Base-by-base conservation (phyloP, 352 stramenopile genomes). In the Phytophthora capsici region DNA sequence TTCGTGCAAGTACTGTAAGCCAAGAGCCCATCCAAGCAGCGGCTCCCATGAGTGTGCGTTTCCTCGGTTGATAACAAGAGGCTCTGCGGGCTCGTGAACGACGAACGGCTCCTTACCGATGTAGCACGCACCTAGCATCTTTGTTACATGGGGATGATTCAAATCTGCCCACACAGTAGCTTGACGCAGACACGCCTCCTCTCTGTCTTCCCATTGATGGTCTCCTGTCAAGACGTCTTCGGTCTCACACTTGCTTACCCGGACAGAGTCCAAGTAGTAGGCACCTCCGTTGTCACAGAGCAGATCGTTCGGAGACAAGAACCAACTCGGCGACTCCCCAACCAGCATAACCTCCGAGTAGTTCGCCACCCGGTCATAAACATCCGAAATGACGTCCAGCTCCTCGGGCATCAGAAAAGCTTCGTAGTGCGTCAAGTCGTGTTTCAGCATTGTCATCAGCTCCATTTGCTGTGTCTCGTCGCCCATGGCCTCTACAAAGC, bases 1-100 rank as follows among this genome's bases (percentile, higher is more conserved):
- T 51, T 77, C 69, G 8, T 77, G 69, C 2, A 77, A 36, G n/a
- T 68, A 77, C 22, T 66, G 69, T n/a, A 77, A 22, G 4, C 43
- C 59, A 45, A 73, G 48, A 3, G 69, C 69, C 59, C 57, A 73
- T 12, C 63, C 69, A 14, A 66, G 66, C 32, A 77, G 17, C 17
- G 49, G 59, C 19, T 70, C 41, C 59, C 64, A 74, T 17, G 60
- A 67, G 22, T 67, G 49, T 16, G 53, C 61, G 17, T 36, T 70
- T 34, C 48, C 38, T 25, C 61, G 41, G 44, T 66, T 63, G 14
- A 49, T 49, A 13, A 44, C 16, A 10, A 77, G 40, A 53, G 53
- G 30, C 22, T 63, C 52, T 5, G 54, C 64, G 0, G 44, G 40
- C 28, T 77, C 59, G 37, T 77, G 69, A 12, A 63, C 54, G 22